phyloP scores from a whole-genome alignment of 306 rosid species.

The Comarum palustre region DNA sequence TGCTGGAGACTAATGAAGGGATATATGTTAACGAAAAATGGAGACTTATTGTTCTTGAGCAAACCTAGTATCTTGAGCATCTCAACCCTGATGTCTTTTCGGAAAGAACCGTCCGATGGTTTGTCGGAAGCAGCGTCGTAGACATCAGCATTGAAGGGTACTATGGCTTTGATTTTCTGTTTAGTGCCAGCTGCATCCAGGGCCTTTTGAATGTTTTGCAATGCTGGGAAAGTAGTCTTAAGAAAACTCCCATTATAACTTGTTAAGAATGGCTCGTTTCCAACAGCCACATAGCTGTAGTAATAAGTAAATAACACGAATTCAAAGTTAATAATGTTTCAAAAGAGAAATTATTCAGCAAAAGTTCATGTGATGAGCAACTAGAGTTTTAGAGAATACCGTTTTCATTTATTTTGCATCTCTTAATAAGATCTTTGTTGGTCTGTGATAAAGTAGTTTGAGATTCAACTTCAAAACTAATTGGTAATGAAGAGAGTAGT shows the following conservation, averaged over 20 bases:
- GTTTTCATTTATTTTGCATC: no score
- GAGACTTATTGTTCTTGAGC: constrained; percentile 43
- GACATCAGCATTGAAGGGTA: constrained; percentile 77
- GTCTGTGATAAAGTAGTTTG: no score
- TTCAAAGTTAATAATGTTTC: neutral
- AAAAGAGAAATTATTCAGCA: no score
- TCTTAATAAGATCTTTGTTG: no score
- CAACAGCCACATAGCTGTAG: constrained; percentile 63
- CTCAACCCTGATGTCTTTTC: constrained; percentile 27
- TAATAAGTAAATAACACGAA: no score
- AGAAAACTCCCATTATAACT: constrained; percentile 47
- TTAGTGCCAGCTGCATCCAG: constrained; percentile 49
- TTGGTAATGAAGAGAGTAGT: no score
- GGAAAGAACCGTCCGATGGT: constrained; percentile 68
- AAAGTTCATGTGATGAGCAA: no score
- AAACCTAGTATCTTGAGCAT: constrained; percentile 43
- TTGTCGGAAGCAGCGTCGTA: constrained; percentile 45
- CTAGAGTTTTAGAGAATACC: no score
- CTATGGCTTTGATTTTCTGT: constrained; percentile 48
- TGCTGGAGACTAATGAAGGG: constrained; percentile 72
- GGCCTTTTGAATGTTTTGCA: constrained; percentile 66
- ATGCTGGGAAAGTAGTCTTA: constrained; percentile 52
- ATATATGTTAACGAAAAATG: constrained; percentile 73
- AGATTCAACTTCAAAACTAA: no score
- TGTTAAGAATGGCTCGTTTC: constrained; percentile 71